These are phyloP conservation scores for Pharnaceum exiguum DNA, from an alignment of 148 eudicot species.

Conservation along the genomic window DNA sequence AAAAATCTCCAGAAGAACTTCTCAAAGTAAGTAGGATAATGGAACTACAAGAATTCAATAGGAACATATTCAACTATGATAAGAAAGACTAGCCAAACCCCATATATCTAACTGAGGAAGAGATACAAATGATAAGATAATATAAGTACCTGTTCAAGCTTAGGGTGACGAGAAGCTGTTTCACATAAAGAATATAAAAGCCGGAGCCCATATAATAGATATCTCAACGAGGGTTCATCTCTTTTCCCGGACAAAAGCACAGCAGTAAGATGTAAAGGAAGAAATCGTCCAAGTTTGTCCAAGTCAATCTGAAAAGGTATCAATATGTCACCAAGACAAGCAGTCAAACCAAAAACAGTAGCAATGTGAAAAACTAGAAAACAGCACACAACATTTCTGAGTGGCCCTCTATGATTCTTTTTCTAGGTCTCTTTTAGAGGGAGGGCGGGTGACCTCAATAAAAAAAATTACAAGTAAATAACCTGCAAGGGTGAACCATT, in stretches of 20 bases:
- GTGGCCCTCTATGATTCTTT: too few species aligned
- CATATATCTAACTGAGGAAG: background rate
- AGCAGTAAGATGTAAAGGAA: constrained; percentile 77
- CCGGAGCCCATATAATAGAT: constrained; percentile 68
- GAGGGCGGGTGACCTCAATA: too few species aligned
- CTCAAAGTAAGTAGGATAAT: too few species aligned
- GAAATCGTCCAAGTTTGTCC: constrained; percentile 64
- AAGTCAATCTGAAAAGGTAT: constrained; percentile 60
- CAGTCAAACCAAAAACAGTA: background rate
- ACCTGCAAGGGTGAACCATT: constrained; percentile 69
- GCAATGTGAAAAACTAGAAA: background rate
- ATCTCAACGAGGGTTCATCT: constrained; percentile 57
- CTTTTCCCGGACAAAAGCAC: constrained; percentile 47
- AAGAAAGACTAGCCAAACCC: background rate
- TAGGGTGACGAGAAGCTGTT: constrained; percentile 69
- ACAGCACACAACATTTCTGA: background rate
- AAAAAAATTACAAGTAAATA: background rate
- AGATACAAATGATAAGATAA: background rate
- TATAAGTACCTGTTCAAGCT: constrained; percentile 79
- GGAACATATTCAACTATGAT: background rate
- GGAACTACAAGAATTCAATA: too few species aligned
- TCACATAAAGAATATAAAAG: constrained; percentile 76
- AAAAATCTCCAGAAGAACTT: too few species aligned
- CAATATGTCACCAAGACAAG: constrained; percentile 1
- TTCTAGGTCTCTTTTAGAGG: too few species aligned